phyloP scores from a whole-genome alignment of 2,329 filamentous ascomycete species.

The Plectosphaerella sp. region DNA sequence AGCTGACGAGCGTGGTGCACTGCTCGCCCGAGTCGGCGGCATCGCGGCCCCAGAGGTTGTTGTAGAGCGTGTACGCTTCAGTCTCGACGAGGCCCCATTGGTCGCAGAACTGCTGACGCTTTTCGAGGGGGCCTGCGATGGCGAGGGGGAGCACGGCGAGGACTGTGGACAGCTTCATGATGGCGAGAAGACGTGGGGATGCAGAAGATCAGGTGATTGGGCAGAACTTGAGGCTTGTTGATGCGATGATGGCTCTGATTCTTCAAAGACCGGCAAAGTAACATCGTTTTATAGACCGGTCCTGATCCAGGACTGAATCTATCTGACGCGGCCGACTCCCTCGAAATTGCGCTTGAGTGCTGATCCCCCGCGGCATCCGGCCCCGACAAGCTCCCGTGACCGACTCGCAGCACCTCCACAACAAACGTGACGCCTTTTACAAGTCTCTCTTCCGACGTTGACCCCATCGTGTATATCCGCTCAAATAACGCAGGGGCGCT shows the following conservation, averaged over 20 bases:
- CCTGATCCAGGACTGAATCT: too few species aligned
- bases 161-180: neutral
- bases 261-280: too few species aligned
- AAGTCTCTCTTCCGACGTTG: neutral
- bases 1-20: conserved; percentile 32
- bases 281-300: too few species aligned
- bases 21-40: conserved; percentile 28
- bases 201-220: neutral
- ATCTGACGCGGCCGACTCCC: too few species aligned
- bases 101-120: conserved; percentile 19
- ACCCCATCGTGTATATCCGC: neutral
- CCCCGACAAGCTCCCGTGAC: too few species aligned
- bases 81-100: conserved; percentile 24
- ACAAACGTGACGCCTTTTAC: neutral
- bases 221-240: too few species aligned
- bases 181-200: neutral
- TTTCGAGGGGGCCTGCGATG: conserved; percentile 3
- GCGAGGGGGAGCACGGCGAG: neutral
- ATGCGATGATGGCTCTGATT: too few species aligned
- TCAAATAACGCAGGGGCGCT: neutral
- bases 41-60: conserved; percentile 33
- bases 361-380: too few species aligned
- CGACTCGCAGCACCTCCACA: too few species aligned
- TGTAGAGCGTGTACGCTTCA: conserved; percentile 31
- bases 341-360: too few species aligned